Percentiles rank a stretch among this genome's conserved stretches.
phyloP scores from a whole-genome alignment of 257 asterid genomes.

The Penstemon eatonii region DNA sequence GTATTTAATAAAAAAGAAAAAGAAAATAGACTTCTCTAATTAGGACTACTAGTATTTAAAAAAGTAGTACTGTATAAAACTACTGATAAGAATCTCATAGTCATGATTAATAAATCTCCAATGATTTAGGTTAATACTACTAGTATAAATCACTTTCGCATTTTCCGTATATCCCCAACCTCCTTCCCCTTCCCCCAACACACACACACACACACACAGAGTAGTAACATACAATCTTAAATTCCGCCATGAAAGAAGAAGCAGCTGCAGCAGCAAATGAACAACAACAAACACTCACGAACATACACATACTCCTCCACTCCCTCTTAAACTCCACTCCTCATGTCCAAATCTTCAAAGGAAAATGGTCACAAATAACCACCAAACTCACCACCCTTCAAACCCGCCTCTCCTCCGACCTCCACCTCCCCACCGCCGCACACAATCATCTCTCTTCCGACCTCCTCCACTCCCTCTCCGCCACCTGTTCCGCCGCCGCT shows the following conservation, averaged over 20 bases:
- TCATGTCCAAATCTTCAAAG: conserved; percentile 60
- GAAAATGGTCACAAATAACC: conserved; percentile 66
- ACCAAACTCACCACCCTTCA: conserved; percentile 59
- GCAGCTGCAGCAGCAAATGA: conserved; percentile 23
- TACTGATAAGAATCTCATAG: too few relatives aligned
- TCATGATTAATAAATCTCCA: too few relatives aligned
- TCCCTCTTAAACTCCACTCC: conserved; percentile 51
- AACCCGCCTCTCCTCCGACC: conserved; percentile 50
- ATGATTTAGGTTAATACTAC: too few relatives aligned
- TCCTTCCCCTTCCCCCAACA: neutral
- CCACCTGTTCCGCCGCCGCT: conserved; percentile 51
- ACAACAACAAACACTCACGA: conserved; percentile 24
- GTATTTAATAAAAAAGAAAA: too few relatives aligned
- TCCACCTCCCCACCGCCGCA: conserved; percentile 30
- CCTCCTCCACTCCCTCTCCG: conserved; percentile 54
- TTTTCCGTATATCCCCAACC: too few relatives aligned
- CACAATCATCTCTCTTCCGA: conserved; percentile 48
- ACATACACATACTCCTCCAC: conserved; percentile 33
- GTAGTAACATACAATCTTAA: too few relatives aligned
- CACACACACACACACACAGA: neutral
- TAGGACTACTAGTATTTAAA: too few relatives aligned
- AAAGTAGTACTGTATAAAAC: too few relatives aligned
- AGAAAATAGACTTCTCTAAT: too few relatives aligned
- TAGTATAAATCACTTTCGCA: too few relatives aligned
- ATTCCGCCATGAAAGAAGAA: conserved; percentile 50